Conservation (phyloP, 495 filamentous ascomycete species). For the Podospora fimiseda region DNA sequence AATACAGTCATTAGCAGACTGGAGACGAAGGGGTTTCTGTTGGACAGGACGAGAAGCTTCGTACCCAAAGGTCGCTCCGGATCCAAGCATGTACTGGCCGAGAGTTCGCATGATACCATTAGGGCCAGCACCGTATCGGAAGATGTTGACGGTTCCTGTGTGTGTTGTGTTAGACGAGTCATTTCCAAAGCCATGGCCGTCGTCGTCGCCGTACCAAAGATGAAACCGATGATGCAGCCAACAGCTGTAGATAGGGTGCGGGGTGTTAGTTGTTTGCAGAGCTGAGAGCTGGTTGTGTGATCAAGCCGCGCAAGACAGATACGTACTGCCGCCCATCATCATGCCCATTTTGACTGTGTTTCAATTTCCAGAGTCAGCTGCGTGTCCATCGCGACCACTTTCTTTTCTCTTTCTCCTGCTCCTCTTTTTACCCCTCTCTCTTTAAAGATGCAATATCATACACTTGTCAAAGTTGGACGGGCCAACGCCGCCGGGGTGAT, state of each 20-base stretch:
- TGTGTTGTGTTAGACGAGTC: slow-evolving; percentile 33
- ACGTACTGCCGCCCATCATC: slow-evolving; percentile 94
- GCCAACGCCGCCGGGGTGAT: slow-evolving; percentile 42
- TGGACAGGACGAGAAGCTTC: slow-evolving; percentile 26
- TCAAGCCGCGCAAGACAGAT: not conserved
- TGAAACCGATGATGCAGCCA: slow-evolving; percentile 93
- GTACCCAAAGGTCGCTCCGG: slow-evolving; percentile 93
- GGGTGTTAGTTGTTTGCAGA: slow-evolving; percentile 6
- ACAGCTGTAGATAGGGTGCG: slow-evolving; percentile 57
- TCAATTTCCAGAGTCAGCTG: slow-evolving; percentile 26
- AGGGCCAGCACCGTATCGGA: slow-evolving; percentile 85
- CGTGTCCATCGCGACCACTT: not conserved
- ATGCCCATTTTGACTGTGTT: slow-evolving; percentile 91
- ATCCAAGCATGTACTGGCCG: slow-evolving; percentile 96
- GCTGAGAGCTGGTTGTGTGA: not conserved
- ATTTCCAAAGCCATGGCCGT: not conserved
- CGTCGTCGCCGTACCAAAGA: slow-evolving; percentile 61
- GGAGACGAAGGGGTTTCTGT: too few species aligned
- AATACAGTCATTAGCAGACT: not conserved
- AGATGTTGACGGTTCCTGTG: slow-evolving; percentile 83
- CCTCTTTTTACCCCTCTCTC: not conserved
- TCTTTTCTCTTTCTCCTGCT: not conserved
- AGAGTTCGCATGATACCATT: slow-evolving; percentile 90
- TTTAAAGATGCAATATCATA: slow-evolving; percentile 35
- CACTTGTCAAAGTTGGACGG: slow-evolving; percentile 90